Conservation (phyloP, 768 basidiomycete species). For the Gyrodon lividus region DNA sequence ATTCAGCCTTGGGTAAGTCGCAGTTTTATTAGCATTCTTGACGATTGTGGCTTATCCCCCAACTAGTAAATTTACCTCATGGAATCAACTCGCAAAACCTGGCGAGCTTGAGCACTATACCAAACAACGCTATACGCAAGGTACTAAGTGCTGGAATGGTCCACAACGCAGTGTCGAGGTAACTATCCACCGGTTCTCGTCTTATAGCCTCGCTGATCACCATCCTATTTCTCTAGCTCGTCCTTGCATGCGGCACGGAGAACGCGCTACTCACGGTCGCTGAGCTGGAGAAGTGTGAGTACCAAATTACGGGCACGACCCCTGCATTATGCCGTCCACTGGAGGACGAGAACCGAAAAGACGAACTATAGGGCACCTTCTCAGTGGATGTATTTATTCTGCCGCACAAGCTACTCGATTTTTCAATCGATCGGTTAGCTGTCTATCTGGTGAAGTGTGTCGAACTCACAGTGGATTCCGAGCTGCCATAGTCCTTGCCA, state of each 20-base stretch:
- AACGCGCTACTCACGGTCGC: conserved; percentile 75
- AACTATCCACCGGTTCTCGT: conserved; percentile 20
- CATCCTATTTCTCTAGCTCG: conserved; percentile 47
- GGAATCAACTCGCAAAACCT: conserved; percentile 61
- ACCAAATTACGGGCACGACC: conserved; percentile 79
- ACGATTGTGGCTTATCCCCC: conserved; percentile 3
- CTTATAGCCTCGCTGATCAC: conserved; percentile 1
- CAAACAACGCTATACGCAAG: conserved; percentile 78
- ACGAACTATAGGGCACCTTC: conserved; percentile 25
- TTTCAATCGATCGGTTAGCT: neutral
- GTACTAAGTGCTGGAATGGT: conserved; percentile 95
- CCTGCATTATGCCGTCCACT: conserved; percentile 73
- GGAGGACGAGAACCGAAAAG: conserved; percentile 33
- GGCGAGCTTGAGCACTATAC: conserved; percentile 76
- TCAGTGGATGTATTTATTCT: conserved; percentile 1
- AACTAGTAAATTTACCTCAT: conserved; percentile 69
- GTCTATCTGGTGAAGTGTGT: no score
- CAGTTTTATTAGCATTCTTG: neutral
- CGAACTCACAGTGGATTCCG: no score
- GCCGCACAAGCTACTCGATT: neutral
- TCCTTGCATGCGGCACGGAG: conserved; percentile 81
- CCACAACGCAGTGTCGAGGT: conserved; percentile 85
- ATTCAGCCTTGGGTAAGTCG: conserved; percentile 79
- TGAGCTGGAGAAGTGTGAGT: conserved; percentile 97
- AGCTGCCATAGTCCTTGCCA: no score